Percentiles rank a stretch among this genome's conserved stretches.
Evolutionary conservation across 306 rosid genomes (phyloP).

Genomic region (Acacia acuminata): DNA sequence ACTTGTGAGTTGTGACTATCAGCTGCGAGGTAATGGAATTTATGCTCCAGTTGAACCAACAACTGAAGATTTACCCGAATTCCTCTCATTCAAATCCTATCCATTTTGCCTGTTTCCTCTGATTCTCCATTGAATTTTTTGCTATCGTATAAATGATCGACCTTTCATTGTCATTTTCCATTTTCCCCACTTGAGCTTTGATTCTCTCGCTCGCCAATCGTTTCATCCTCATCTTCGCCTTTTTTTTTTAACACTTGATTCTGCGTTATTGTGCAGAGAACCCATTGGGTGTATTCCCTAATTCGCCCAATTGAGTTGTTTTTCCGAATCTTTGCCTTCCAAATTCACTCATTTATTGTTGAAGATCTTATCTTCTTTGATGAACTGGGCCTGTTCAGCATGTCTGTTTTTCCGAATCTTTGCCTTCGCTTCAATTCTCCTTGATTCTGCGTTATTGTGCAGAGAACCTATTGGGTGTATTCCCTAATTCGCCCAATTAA

Average conservation of each 20-base stretch:
- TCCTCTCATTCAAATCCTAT: conserved; percentile 6
- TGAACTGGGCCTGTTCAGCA: conserved; percentile 32
- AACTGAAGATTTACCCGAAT: not conserved
- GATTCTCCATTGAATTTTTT: conserved; percentile 30
- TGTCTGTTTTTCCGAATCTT: too few species aligned
- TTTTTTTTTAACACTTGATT: conserved; percentile 28
- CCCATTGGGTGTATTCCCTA: conserved; percentile 32
- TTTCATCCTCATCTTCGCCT: conserved; percentile 23
- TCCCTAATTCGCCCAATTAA: conserved; percentile 28
- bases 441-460: conserved; percentile 27
- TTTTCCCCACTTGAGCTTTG: conserved; percentile 40
- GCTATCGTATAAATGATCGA: not conserved
- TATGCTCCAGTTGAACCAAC: not conserved
- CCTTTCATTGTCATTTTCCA: conserved; percentile 32
- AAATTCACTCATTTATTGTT: not conserved
- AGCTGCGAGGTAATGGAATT: conserved; percentile 9
- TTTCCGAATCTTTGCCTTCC: conserved; percentile 30
- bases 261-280: conserved; percentile 25
- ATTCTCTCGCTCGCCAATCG: conserved; percentile 31
- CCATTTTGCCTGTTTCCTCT: conserved; percentile 23
- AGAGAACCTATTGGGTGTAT: conserved; percentile 31
- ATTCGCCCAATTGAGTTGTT: conserved; percentile 26
- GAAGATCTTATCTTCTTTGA: conserved; percentile 20
- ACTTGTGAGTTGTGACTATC: not conserved
- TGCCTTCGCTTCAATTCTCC: not conserved